Percentiles rank a stretch among this genome's conserved stretches.
These are phyloP conservation scores for Cryptococcus sp. DNA, from an alignment of 1,284 basidiomycete genomes.

Conservation along the genomic window DNA sequence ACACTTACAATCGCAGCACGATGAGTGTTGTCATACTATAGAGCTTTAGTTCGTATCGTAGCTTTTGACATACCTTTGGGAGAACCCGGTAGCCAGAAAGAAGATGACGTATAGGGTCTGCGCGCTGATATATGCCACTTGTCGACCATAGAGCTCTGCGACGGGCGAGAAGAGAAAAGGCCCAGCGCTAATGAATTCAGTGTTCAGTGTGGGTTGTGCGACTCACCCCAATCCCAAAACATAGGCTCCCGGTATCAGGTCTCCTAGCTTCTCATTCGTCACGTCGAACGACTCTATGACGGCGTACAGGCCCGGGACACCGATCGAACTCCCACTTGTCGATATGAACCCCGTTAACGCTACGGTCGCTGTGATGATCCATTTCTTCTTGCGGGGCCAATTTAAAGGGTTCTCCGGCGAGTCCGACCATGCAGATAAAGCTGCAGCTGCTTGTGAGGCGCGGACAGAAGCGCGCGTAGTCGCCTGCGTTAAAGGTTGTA, in stretches of 20 bases:
- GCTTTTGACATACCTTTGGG: constrained; percentile 40
- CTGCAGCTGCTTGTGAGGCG: constrained; percentile 28
- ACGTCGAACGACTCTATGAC: constrained; percentile 41
- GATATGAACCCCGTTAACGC: constrained; percentile 49
- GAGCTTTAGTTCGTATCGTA: neutral
- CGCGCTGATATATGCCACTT: constrained; percentile 48
- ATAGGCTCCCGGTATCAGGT: constrained; percentile 44
- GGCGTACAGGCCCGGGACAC: constrained; percentile 43
- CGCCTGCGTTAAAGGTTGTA: constrained; percentile 17
- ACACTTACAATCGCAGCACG: constrained; percentile 44
- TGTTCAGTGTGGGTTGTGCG: neutral
- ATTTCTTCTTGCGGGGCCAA: constrained; percentile 37
- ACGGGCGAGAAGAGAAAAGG: constrained; percentile 57
- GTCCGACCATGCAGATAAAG: constrained; percentile 30
- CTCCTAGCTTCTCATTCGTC: constrained; percentile 41
- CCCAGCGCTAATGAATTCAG: constrained; percentile 30
- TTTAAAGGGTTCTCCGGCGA: constrained; percentile 44
- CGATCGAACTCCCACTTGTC: constrained; percentile 46
- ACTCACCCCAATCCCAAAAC: constrained; percentile 50
- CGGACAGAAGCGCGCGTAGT: constrained; percentile 25
- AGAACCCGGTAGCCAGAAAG: constrained; percentile 41
- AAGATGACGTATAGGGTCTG: constrained; percentile 45
- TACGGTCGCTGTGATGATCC: constrained; percentile 38
- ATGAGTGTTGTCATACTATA: constrained; percentile 41
- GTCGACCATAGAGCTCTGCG: constrained; percentile 55